phyloP scores from a whole-genome alignment of 306 rosid species.

The Acacia crassicarpa region DNA sequence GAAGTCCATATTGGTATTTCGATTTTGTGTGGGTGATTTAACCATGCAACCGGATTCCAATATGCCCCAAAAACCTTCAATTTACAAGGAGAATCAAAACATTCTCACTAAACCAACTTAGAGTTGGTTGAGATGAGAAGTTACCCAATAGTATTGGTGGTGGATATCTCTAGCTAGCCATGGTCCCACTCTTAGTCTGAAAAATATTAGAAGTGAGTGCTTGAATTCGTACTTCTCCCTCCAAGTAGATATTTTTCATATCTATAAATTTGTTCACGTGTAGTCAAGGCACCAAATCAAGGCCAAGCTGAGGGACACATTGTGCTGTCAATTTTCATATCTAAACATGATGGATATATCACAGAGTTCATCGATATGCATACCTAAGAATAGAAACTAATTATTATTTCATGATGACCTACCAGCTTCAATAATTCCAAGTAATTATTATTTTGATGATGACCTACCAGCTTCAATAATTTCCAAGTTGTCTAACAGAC shows the following conservation, averaged over 20 bases:
- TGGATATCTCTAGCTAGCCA: neutral
- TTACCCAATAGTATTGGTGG: neutral
- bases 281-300: neutral
- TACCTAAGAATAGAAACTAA: neutral
- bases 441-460: neutral
- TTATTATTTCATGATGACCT: neutral
- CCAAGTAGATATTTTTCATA: neutral
- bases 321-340: neutral
- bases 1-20: too few relatives aligned
- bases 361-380: neutral
- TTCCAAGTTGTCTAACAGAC: neutral
- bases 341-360: neutral
- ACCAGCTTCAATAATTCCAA: neutral
- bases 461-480: neutral
- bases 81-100: too few relatives aligned
- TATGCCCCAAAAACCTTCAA: too few relatives aligned
- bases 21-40: too few relatives aligned
- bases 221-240: neutral
- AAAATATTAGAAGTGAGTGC: neutral
- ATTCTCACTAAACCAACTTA: neutral
- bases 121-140: neutral
- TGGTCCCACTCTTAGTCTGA: neutral
- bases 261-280: neutral
- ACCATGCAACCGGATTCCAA: too few relatives aligned
- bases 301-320: neutral